Conservation (phyloP, 2,329 filamentous ascomycete species). For the Aspergillus floridensis region DNA sequence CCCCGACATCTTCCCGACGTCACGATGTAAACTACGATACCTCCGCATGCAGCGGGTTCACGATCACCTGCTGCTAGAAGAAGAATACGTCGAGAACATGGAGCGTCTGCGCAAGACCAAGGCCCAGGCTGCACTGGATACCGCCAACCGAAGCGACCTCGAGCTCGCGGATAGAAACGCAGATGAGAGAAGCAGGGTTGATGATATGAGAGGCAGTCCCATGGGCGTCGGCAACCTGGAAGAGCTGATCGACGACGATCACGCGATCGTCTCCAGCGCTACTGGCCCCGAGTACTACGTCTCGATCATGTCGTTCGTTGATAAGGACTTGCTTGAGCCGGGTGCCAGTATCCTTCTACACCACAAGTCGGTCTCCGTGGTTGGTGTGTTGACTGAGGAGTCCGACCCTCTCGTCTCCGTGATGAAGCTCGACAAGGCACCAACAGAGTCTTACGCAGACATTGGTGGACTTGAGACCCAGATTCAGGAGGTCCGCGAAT, state of each 20-base stretch:
- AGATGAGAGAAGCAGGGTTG: conserved; percentile 89
- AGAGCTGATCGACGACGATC: conserved; percentile 98
- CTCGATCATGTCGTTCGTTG: conserved; percentile 99
- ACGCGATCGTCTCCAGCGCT: conserved; percentile 95
- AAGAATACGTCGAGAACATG: conserved; percentile 99
- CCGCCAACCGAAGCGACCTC: conserved; percentile 59
- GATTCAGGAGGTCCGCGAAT: conserved; percentile 97
- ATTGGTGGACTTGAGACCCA: conserved; percentile 94
- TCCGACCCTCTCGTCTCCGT: conserved; percentile 93
- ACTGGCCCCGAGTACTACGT: conserved; percentile 99
- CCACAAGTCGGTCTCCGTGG: conserved; percentile 96
- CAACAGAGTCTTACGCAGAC: conserved; percentile 96
- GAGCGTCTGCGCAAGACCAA: conserved; percentile 93
- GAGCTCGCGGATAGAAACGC: conserved; percentile 85
- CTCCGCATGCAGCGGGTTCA: conserved; percentile 98
- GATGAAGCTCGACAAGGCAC: conserved; percentile 99
- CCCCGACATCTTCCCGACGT: conserved; percentile 88
- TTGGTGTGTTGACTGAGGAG: conserved; percentile 94
- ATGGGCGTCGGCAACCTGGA: conserved; percentile 98
- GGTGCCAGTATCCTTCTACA: conserved; percentile 93
- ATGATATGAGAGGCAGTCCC: conserved; percentile 96
- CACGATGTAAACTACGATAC: conserved; percentile 94
- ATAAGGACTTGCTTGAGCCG: conserved; percentile 96
- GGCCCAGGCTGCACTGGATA: conserved; percentile 59
- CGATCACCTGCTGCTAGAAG: conserved; percentile 92